Percentiles rank a stretch among this genome's conserved stretches.
phyloP scores from a whole-genome alignment of 148 eudicot species.

The Spergularia marina region DNA sequence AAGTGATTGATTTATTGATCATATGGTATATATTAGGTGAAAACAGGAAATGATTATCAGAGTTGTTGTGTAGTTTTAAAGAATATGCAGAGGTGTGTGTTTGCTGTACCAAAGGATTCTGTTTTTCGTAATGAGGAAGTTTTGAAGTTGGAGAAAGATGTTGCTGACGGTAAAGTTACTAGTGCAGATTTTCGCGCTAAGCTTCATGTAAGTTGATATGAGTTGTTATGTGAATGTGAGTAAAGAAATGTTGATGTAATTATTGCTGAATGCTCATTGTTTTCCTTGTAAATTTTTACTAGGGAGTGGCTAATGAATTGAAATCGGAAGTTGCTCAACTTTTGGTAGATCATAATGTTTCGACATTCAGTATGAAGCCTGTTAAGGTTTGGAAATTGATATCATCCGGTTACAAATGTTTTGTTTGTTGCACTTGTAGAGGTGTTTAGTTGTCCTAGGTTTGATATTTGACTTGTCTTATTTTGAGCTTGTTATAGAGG shows the following conservation, averaged over 20 bases:
- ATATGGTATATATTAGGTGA: constrained; percentile 47
- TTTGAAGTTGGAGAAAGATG: constrained; percentile 61
- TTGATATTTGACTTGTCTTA: constrained; percentile 5
- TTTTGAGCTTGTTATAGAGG: constrained; percentile 46
- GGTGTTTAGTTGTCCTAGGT: neutral
- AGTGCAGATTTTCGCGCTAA: constrained; percentile 43
- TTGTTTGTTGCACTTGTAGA: neutral
- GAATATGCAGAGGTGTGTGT: constrained; percentile 94
- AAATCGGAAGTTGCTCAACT: constrained; percentile 59
- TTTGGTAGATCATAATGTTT: constrained; percentile 68
- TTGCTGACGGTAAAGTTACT: constrained; percentile 51
- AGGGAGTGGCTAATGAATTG: constrained; percentile 82
- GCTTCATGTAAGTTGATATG: constrained; percentile 57
- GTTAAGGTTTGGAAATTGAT: constrained; percentile 66
- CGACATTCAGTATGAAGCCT: constrained; percentile 81
- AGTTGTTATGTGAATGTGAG: neutral
- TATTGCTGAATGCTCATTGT: constrained; percentile 14
- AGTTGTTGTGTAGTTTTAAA: constrained; percentile 91
- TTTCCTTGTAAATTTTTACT: constrained; percentile 6
- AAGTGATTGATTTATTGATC: constrained; percentile 20
- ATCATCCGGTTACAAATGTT: neutral
- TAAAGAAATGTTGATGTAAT: neutral
- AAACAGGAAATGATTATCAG: constrained; percentile 64
- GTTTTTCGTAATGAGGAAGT: constrained; percentile 53
- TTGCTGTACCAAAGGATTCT: constrained; percentile 65